Base-by-base conservation (phyloP, 1,139 yeast genomes). In the Yamadazyma pseudoaaseri region DNA sequence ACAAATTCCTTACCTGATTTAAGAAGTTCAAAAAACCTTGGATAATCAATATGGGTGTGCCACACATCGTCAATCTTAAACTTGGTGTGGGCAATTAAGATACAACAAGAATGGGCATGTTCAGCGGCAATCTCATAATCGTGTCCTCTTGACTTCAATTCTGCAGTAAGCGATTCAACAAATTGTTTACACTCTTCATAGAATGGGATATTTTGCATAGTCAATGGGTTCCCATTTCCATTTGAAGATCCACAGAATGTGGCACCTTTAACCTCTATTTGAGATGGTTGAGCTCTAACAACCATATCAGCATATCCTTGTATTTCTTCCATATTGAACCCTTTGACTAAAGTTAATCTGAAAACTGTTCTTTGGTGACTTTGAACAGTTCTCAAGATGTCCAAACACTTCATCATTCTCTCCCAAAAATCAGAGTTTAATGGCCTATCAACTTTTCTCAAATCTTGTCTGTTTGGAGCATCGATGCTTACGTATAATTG, bases 171-270 rank as follows among this genome's bases (percentile, higher is more conserved):
- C 9, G 64, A 67, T 34, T 68, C 71, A 3, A 87, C 96, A 56
- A 89, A 89, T 5, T 58, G 63, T 49, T 80, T 81, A 53, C 96
- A 90, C 56, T 89, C 97, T 44, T 86, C 95, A 54, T 89, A 89
- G 53, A 86, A 89, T 30, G 97, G 97, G 36, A 89, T 90, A 52
- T 89, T 89, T 56, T 87, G 92, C 97, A 89, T 89, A 3, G 97
- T 87, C 46, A 89, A 70, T 30, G 96, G 92, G 52, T 87, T 87
- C 29, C 92, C 90, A 54, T 86, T 84, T 34, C 83, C 86, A 41
- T 64, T 67, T 13, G 86, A 79, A 0, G 94, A 81, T 1, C 96
- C 96, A 62, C 96, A 87, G 62, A 85, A 89, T 0, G 96, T 89
- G 9, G 95, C 96, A 36, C 97, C 97, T 60, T 89, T 89, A 39